These are phyloP conservation scores for Laguncularia racemosa DNA, from an alignment of 345 rosid genomes.

Conservation along the genomic window DNA sequence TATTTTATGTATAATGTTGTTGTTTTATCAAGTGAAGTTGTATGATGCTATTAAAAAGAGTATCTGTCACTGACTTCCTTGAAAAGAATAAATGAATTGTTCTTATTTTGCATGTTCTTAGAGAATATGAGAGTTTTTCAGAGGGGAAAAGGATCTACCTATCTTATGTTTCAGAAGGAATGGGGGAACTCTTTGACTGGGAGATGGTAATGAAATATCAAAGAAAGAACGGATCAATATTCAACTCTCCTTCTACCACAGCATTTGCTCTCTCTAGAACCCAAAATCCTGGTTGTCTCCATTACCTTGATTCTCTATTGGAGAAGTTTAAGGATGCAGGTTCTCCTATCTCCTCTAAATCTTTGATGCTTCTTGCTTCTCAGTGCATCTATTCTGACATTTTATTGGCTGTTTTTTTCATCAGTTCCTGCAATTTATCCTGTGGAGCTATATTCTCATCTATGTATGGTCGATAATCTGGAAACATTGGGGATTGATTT, in stretches of 20 bases:
- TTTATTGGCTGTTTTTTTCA: slow-evolving; percentile 13
- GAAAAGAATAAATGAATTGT: not conserved
- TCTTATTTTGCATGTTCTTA: slow-evolving; percentile 10
- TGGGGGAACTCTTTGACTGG: slow-evolving; percentile 48
- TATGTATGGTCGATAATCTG: slow-evolving; percentile 48
- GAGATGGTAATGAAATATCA: slow-evolving; percentile 57
- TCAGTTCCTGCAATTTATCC: slow-evolving; percentile 82
- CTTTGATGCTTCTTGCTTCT: not conserved
- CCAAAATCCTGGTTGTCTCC: slow-evolving; percentile 48
- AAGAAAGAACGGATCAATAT: slow-evolving; percentile 67
- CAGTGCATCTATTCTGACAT: not conserved
- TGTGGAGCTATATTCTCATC: slow-evolving; percentile 44
- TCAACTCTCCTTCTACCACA: slow-evolving; percentile 83
- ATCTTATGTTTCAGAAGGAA: slow-evolving; percentile 68
- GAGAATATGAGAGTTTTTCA: slow-evolving; percentile 18
- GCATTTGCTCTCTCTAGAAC: slow-evolving; percentile 61
- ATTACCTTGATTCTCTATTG: slow-evolving; percentile 44
- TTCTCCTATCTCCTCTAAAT: slow-evolving; percentile 7
- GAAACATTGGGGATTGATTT: slow-evolving; percentile 63
- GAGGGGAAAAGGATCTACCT: slow-evolving; percentile 54
- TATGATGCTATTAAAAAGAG: not conserved
- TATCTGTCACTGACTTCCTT: not conserved
- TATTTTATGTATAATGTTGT: too few relatives aligned
- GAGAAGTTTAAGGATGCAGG: slow-evolving; percentile 70
- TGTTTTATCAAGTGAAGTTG: too few relatives aligned